phyloP scores from a whole-genome alignment of 805 yeast species.

The Tetrapisispora fleetii region DNA sequence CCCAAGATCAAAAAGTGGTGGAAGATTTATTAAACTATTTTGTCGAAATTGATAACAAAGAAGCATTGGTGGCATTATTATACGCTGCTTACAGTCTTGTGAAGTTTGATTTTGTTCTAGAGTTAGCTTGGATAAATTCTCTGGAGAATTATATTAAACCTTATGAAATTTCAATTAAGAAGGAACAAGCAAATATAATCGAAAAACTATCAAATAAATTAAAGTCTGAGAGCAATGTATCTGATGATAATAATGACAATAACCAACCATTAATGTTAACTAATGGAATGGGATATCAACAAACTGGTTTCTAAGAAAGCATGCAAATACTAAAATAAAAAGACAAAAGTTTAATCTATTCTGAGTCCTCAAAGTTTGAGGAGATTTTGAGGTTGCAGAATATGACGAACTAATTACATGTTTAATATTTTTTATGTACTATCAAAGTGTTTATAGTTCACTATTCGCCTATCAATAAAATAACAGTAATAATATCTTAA shows the following conservation, averaged over 20 bases:
- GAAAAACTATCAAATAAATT: constrained; percentile 63
- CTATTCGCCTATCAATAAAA: not conserved
- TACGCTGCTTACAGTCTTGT: constrained; percentile 77
- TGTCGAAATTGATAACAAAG: constrained; percentile 94
- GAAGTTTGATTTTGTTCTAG: constrained; percentile 74
- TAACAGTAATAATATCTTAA: not conserved
- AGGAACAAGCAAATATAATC: constrained; percentile 64
- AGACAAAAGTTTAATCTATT: not conserved
- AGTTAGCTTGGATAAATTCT: constrained; percentile 82
- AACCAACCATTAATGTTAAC: constrained; percentile 65
- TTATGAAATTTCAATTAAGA: constrained; percentile 72
- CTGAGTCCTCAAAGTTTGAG: not conserved
- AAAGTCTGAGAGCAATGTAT: constrained; percentile 44
- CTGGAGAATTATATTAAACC: constrained; percentile 84
- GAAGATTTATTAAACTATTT: constrained; percentile 84
- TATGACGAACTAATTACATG: not conserved
- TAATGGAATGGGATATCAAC: constrained; percentile 5
- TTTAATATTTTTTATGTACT: constrained; percentile 1
- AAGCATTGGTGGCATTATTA: constrained; percentile 83
- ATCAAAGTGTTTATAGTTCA: constrained; percentile 1
- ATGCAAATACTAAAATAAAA: not conserved
- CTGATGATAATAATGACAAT: constrained; percentile 39
- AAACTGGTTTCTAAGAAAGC: constrained; percentile 2
- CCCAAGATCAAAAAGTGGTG: constrained; percentile 70
- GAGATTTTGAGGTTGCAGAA: not conserved